Base-by-base conservation (phyloP, 345 rosid species). In the Nephelium lappaceum region DNA sequence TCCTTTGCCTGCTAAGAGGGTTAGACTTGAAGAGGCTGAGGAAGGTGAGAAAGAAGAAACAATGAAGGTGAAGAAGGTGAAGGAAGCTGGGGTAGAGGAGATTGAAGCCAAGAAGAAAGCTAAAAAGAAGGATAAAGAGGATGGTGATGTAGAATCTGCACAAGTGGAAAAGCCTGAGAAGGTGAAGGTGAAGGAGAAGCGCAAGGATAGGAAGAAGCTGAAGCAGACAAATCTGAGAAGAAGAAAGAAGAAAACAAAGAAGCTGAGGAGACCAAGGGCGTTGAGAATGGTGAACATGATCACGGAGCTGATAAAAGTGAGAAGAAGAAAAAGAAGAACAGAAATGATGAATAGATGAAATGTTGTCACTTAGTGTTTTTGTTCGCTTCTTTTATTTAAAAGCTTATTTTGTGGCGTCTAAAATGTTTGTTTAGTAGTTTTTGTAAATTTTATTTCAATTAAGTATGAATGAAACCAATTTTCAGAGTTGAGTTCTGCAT, bases 191-290 rank as follows among this genome's bases (percentile, higher is more conserved):
- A n/a, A 87, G 77, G 82, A 87, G 83, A 81, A 88, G 71, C 72
- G 81, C 57, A 80, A 87, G 63, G 87, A 79, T 42, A 82, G 47
- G 87, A 66, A 8, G 83, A 80, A 27, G 81, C 74, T 16, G 89
- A 88, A 62, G 19, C 83, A 8, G 89, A 87, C 36, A 83, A 87
- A 14, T 84, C 89, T 0, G 94, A 89, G 80, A 93, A 92, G 89
- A 91, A 87, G 43, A 92, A 91, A 91, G 79, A 90, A 92, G 90
- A 92, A 89, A 83, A 86, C 70, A 91, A 89, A 76, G 93, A 84
- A 36, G 79, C 80, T 0, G 89, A 83, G 47, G 94, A 84, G 76
- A 87, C 69, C 6, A 76, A 58, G 23, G 74, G 49, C 45, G 69
- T 49, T 73, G 86, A 79, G 36, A 82, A 87, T 64, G 88, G 83